These are phyloP conservation scores for Macroventuria anomochaeta DNA, from an alignment of 2,329 filamentous ascomycete genomes.

Conservation along the genomic window DNA sequence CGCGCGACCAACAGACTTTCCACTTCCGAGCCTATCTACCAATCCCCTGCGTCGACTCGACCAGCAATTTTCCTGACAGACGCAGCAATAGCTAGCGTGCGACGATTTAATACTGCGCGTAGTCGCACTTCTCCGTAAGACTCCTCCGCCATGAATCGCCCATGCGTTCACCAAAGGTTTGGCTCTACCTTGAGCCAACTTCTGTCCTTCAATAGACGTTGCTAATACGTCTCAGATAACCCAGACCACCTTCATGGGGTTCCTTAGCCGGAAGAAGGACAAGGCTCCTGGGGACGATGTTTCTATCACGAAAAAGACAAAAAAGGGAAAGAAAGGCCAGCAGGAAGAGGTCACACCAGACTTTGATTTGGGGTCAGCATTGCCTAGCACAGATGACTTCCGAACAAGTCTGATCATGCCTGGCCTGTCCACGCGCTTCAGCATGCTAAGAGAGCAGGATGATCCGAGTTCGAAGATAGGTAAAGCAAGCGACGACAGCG, in stretches of 20 bases:
- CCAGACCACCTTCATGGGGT: constrained; percentile 71
- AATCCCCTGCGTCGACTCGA: constrained; percentile 16
- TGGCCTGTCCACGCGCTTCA: constrained; percentile 91
- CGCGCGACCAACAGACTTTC: constrained; percentile 22
- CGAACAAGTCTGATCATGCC: constrained; percentile 96
- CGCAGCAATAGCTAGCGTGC: constrained; percentile 16
- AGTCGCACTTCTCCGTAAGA: constrained; percentile 9
- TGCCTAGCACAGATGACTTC: constrained; percentile 88
- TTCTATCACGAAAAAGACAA: constrained; percentile 42
- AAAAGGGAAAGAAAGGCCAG: constrained; percentile 61
- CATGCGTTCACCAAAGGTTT: constrained; percentile 1
- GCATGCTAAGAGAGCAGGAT: constrained; percentile 94
- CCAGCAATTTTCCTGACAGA: constrained; percentile 3
- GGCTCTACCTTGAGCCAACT: background rate
- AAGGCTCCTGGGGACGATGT: constrained; percentile 41
- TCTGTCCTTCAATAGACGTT: background rate
- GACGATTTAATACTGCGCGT: constrained; percentile 15
- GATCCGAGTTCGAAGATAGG: constrained; percentile 87
- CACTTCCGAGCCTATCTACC: constrained; percentile 13
- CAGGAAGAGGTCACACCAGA: constrained; percentile 64
- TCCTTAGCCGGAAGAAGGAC: constrained; percentile 73
- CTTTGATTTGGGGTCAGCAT: constrained; percentile 73
- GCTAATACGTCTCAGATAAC: constrained; percentile 27
- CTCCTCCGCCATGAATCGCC: background rate
- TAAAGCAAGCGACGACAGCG: constrained; percentile 94